Evolutionary conservation across 2,329 filamentous ascomycete species (phyloP).

Genomic region (Diaporthe capsici): DNA sequence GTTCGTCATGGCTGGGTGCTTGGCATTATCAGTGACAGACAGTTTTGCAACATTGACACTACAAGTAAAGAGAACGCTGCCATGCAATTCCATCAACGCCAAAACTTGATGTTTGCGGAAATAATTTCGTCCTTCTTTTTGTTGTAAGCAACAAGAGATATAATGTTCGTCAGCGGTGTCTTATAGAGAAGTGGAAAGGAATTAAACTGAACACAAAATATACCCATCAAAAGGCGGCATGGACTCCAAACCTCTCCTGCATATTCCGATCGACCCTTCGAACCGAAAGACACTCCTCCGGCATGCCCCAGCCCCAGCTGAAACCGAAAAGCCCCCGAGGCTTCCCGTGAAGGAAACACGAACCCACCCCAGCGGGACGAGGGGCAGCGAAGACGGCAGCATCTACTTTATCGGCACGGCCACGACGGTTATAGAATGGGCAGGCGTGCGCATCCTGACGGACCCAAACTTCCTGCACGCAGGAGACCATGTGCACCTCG

Average conservation of each 20-base stretch:
- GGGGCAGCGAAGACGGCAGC: constrained; percentile 55
- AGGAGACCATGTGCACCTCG: constrained; percentile 76
- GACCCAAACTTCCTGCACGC: constrained; percentile 77
- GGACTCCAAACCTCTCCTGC: not conserved
- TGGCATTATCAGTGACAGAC: not conserved
- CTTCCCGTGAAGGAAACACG: constrained; percentile 40
- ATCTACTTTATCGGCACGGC: constrained; percentile 70
- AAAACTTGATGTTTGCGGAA: not conserved
- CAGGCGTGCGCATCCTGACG: constrained; percentile 66
- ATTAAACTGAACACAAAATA: not conserved
- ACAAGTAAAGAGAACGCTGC: not conserved
- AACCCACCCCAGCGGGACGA: constrained; percentile 45
- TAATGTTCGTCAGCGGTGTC: no score
- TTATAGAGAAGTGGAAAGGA: no score
- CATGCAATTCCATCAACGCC: not conserved
- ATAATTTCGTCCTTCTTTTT: not conserved
- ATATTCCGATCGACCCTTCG: constrained; percentile 3
- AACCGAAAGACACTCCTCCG: not conserved
- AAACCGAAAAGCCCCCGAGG: not conserved
- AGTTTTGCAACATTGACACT: not conserved
- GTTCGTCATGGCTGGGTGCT: not conserved
- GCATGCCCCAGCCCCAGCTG: not conserved
- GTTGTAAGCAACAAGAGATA: no score
- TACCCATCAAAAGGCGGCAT: not conserved
- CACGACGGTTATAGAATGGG: constrained; percentile 69